Evolutionary conservation across 2,329 filamentous ascomycete species (phyloP).

Genomic region (Helminthosporium solani): DNA sequence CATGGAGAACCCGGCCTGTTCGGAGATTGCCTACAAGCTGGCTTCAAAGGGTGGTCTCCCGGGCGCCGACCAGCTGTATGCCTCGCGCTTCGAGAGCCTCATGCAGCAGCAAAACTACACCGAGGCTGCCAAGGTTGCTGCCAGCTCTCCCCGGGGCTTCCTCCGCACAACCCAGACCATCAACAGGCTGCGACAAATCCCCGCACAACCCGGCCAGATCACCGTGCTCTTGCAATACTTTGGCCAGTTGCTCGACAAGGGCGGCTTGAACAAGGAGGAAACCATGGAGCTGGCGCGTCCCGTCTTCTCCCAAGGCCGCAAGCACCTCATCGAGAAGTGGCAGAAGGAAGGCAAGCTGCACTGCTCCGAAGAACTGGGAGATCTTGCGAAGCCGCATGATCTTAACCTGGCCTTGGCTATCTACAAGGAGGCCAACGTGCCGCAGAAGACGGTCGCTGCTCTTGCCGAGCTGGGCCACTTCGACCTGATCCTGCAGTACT

Average conservation of each 20-base stretch:
- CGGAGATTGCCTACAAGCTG: slow-evolving; percentile 90
- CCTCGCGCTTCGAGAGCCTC: slow-evolving; percentile 87
- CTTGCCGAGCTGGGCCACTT: slow-evolving; percentile 96
- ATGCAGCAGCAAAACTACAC: slow-evolving; percentile 77
- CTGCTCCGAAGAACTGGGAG: slow-evolving; percentile 93
- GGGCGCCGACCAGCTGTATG: slow-evolving; percentile 90
- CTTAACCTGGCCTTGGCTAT: slow-evolving; percentile 82
- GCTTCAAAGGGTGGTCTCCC: slow-evolving; percentile 91
- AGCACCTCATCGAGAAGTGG: slow-evolving; percentile 97
- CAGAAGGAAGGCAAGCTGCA: slow-evolving; percentile 93
- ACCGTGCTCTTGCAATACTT: slow-evolving; percentile 97
- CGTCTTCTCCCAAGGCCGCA: slow-evolving; percentile 88
- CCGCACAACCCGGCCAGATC: slow-evolving; percentile 79
- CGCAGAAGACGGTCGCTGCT: slow-evolving; percentile 91
- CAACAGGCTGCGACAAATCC: slow-evolving; percentile 88
- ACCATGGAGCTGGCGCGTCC: slow-evolving; percentile 91
- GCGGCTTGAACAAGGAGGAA: slow-evolving; percentile 86
- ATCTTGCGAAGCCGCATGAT: slow-evolving; percentile 88
- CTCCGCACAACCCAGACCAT: slow-evolving; percentile 93
- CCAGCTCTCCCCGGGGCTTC: slow-evolving; percentile 94
- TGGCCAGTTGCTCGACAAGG: slow-evolving; percentile 94
- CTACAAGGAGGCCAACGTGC: slow-evolving; percentile 86
- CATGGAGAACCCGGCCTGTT: slow-evolving; percentile 93
- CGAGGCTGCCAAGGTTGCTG: slow-evolving; percentile 92
- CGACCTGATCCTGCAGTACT: slow-evolving; percentile 93